These are phyloP conservation scores for Pleurotus djamor DNA, from an alignment of 768 basidiomycete species.

Conservation along the genomic window DNA sequence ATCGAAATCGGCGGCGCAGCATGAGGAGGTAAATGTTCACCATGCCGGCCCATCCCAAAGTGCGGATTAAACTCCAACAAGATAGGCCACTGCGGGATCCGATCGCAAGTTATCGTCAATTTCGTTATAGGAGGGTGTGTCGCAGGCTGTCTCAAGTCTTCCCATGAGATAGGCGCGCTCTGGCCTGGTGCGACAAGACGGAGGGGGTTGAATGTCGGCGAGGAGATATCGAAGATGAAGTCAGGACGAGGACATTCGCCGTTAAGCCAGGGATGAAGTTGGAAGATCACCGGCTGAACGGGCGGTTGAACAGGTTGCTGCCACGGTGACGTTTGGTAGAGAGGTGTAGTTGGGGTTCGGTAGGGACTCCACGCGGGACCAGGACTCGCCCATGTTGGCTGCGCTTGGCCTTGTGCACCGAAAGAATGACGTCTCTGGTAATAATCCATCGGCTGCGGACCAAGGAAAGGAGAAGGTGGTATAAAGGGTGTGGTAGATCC, in stretches of 20 bases:
- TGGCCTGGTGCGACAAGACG: slow-evolving; percentile 36
- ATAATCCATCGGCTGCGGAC: slow-evolving; percentile 13
- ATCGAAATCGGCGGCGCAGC: slow-evolving; percentile 45
- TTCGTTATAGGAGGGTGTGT: slow-evolving; percentile 52
- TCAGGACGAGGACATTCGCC: slow-evolving; percentile 42
- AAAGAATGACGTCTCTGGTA: slow-evolving; percentile 11
- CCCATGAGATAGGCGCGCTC: slow-evolving; percentile 30
- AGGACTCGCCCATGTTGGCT: neutral
- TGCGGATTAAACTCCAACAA: slow-evolving; percentile 39
- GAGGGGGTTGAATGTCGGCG: slow-evolving; percentile 43
- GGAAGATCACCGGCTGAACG: slow-evolving; percentile 13
- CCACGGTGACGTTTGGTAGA: slow-evolving; percentile 19
- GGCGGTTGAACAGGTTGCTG: slow-evolving; percentile 10
- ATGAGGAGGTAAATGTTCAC: slow-evolving; percentile 9
- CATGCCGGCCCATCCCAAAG: slow-evolving; percentile 13
- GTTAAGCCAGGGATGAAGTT: slow-evolving; percentile 52
- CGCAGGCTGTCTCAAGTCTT: slow-evolving; percentile 50
- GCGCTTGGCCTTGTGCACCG: neutral
- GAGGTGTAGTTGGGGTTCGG: neutral
- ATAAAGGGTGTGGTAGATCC: slow-evolving; percentile 13
- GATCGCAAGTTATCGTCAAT: slow-evolving; percentile 57
- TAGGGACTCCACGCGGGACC: slow-evolving; percentile 20
- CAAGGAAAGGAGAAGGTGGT: slow-evolving; percentile 15
- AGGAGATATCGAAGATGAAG: slow-evolving; percentile 56
- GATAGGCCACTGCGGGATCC: slow-evolving; percentile 61